Percentiles rank a stretch among this genome's conserved stretches.
These are phyloP conservation scores for Boletus reticuloceps DNA, from an alignment of 768 basidiomycete genomes.

Conservation along the genomic window DNA sequence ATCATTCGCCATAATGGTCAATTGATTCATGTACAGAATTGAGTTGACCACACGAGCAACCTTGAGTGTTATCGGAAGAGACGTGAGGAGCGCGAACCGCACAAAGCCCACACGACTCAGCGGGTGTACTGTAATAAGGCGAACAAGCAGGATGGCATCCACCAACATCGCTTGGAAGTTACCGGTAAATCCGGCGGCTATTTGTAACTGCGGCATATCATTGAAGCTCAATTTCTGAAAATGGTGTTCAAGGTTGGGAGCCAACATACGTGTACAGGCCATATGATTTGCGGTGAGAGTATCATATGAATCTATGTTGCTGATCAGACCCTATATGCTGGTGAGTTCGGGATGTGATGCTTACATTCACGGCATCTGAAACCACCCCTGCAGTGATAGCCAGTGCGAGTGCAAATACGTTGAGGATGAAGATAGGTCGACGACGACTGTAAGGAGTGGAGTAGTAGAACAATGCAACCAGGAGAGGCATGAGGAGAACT, in stretches of 20 bases:
- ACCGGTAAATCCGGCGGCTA: slow-evolving; percentile 20
- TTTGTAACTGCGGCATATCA: slow-evolving; percentile 6
- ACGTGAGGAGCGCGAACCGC: slow-evolving; percentile 13
- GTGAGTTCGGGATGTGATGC: background rate
- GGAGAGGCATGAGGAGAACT: slow-evolving; percentile 21
- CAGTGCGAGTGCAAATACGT: slow-evolving; percentile 6
- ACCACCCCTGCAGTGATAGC: slow-evolving; percentile 9
- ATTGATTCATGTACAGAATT: slow-evolving; percentile 10
- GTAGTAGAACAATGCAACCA: slow-evolving; percentile 23
- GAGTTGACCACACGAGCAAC: slow-evolving; percentile 17
- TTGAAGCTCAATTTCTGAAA: background rate
- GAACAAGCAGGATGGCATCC: slow-evolving; percentile 22
- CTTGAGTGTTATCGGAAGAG: slow-evolving; percentile 21
- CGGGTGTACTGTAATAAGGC: slow-evolving; percentile 21
- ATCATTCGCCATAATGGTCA: background rate
- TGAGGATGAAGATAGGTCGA: slow-evolving; percentile 25
- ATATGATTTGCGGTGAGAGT: slow-evolving; percentile 14
- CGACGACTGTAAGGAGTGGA: slow-evolving; percentile 17
- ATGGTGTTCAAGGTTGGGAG: background rate
- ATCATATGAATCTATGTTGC: slow-evolving; percentile 20
- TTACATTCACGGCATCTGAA: slow-evolving; percentile 8
- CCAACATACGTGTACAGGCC: slow-evolving; percentile 7
- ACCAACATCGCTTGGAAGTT: slow-evolving; percentile 21
- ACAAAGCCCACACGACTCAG: slow-evolving; percentile 2
- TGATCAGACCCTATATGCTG: background rate